Evolutionary conservation across 805 yeast species (phyloP).

Genomic region (Metschnikowia santaceciliae): DNA sequence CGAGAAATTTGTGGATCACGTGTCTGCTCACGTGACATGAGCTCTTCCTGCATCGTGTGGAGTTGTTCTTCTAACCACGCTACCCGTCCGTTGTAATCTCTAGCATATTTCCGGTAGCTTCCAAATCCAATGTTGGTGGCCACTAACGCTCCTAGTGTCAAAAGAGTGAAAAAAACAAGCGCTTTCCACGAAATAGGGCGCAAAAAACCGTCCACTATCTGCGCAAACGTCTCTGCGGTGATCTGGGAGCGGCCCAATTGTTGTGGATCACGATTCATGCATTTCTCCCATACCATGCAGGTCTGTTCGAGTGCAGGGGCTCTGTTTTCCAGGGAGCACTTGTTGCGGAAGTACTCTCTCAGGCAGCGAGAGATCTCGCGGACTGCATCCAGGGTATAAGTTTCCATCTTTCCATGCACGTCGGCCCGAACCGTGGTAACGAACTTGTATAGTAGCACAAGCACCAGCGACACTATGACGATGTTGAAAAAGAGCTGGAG

Average conservation of each 20-base stretch:
- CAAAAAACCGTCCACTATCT: conserved; percentile 71
- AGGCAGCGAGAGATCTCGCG: conserved; percentile 68
- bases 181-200: conserved; percentile 70
- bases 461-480: conserved; percentile 45
- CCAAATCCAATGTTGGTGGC: conserved; percentile 38
- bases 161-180: conserved; percentile 43
- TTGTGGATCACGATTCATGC: conserved; percentile 79
- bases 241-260: conserved; percentile 62
- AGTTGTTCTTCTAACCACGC: conserved; percentile 2
- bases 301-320: conserved; percentile 71
- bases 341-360: conserved; percentile 63
- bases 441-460: conserved; percentile 50
- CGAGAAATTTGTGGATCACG: neutral
- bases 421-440: conserved; percentile 59
- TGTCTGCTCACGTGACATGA: neutral
- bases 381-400: conserved; percentile 54
- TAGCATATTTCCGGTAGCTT: conserved; percentile 7
- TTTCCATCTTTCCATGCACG: conserved; percentile 65
- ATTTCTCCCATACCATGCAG: conserved; percentile 73
- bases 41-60: neutral
- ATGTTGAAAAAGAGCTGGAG: conserved; percentile 61
- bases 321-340: conserved; percentile 59
- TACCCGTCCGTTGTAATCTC: conserved; percentile 2
- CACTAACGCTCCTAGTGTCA: conserved; percentile 50
- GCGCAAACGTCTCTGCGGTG: conserved; percentile 81